Evolutionary conservation across 495 filamentous ascomycete species (phyloP), one percentile per base, ranked within the genome.

Genomic region (Halenospora varia): DNA sequence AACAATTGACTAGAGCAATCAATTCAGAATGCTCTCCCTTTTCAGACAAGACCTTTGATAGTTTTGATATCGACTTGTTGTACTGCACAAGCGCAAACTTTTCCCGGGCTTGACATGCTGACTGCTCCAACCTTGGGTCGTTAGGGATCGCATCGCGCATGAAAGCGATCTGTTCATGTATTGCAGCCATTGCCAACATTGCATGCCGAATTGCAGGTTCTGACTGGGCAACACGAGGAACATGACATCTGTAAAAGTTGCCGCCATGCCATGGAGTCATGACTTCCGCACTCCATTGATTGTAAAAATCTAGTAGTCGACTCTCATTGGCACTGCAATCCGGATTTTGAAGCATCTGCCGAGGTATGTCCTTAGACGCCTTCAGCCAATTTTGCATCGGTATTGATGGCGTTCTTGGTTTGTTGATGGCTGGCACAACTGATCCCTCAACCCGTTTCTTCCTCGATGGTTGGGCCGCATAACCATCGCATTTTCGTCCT

Each of bases 401-500:
- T 35, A 35, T 35, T 35, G 29, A 13, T 6, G 29, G 29, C 13
- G 4, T 35, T 13, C 29, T 35, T 35, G 47, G 47, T 10, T 25
- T 49, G 20, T 6, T 3, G 4, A 8, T 24, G 19, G 20, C 25
- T 9, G 47, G 47, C 9, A 9, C 3, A 10, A 19, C 10, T 19
- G 3, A 3, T 2, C 4, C 10, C 8, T 24, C 47, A 24, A 3
- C 11, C 8, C 10, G 10, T 20, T 49, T 49, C 47, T 49, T 49
- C 47, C 47, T 23, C 47, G 47, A 24, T 49, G 10, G 47, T 49
- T 10, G 8, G 8, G 19, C 19, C 4, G 47, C 77, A 49, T 15
- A 51, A 17, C 6, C 62, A 65, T 51, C 29, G 25, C 15, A 57
- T 47, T 41, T 22, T 26, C 23, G 20, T 64, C 15, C 52, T 72